Conservation (phyloP, 495 filamentous ascomycete species). For the Staphylotrichum tortipilum region DNA sequence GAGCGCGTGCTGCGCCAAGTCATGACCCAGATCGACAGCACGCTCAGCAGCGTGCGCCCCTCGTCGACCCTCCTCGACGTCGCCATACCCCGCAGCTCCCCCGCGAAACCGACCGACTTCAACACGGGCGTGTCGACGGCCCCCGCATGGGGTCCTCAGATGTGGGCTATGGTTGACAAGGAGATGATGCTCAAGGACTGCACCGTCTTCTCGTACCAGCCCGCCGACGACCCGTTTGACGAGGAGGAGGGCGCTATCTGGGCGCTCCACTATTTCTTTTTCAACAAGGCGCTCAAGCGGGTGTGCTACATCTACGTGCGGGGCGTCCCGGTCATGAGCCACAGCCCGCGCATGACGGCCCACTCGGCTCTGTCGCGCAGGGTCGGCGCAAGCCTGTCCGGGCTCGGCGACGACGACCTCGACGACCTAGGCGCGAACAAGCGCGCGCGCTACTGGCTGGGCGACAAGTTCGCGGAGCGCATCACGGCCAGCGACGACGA, state of each 20-base stretch:
- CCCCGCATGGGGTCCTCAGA: constrained; percentile 66
- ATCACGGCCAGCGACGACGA: constrained; percentile 36
- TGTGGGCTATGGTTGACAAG: constrained; percentile 85
- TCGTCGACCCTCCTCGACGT: constrained; percentile 21
- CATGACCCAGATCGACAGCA: constrained; percentile 78
- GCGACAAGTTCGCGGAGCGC: constrained; percentile 46
- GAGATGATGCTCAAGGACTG: constrained; percentile 87
- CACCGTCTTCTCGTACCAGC: constrained; percentile 74
- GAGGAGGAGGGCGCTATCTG: constrained; percentile 89
- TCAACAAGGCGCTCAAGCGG: constrained; percentile 86
- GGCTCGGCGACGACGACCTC: constrained; percentile 3
- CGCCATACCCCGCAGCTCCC: constrained; percentile 20
- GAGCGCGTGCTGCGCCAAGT: constrained; percentile 66
- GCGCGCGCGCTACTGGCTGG: constrained; percentile 75
- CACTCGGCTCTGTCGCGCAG: constrained; percentile 19
- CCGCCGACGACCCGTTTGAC: constrained; percentile 75
- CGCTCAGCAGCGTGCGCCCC: constrained; percentile 73
- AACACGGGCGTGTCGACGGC: constrained; percentile 23
- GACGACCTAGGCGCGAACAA: constrained; percentile 51
- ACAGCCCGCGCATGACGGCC: constrained; percentile 41
- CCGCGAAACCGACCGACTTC: constrained; percentile 17
- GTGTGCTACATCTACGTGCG: constrained; percentile 90
- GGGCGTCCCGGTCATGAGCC: constrained; percentile 74
- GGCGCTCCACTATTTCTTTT: constrained; percentile 95
- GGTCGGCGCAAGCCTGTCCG: constrained; percentile 6